Conservation (phyloP, 371 early-diverging fungal species). For the Capniomyces stellatus region DNA sequence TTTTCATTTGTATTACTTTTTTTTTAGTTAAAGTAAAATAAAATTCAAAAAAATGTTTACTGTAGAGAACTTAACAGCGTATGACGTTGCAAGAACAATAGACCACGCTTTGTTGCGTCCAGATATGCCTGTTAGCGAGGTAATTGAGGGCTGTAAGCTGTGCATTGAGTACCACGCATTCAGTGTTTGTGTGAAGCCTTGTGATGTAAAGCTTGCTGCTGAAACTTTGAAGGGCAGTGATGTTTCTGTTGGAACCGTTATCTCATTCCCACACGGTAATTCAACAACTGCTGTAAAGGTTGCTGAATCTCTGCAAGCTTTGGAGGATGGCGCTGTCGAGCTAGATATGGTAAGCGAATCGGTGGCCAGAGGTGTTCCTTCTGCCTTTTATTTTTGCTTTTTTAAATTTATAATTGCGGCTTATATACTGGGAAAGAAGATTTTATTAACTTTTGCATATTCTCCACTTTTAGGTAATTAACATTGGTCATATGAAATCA, state of each 20-base stretch:
- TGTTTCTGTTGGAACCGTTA: conserved; percentile 41
- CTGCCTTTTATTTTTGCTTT: neutral
- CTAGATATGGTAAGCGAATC: conserved; percentile 38
- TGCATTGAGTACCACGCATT: conserved; percentile 33
- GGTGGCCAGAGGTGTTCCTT: neutral
- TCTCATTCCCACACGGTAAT: conserved; percentile 47
- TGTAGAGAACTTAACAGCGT: conserved; percentile 29
- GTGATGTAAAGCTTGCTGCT: conserved; percentile 36
- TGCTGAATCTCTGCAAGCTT: conserved; percentile 33
- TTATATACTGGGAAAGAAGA: neutral
- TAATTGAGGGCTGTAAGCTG: conserved; percentile 32
- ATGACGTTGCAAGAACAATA: conserved; percentile 35
- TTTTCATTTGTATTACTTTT: too few species aligned
- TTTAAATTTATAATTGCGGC: neutral
- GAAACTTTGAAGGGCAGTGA: conserved; percentile 24
- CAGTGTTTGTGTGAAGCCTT: conserved; percentile 46
- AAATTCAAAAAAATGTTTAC: conserved; percentile 8
- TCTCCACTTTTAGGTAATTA: conserved; percentile 13
- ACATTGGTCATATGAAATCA: conserved; percentile 37
- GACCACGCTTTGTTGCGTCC: conserved; percentile 44
- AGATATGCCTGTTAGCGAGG: conserved; percentile 36
- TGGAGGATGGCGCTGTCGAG: conserved; percentile 38
- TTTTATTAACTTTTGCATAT: neutral
- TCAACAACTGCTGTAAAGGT: conserved; percentile 34
- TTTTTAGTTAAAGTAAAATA: too few species aligned